These are phyloP conservation scores for Platanthera zijinensis DNA, from an alignment of 106 monocot genomes.

Conservation along the genomic window DNA sequence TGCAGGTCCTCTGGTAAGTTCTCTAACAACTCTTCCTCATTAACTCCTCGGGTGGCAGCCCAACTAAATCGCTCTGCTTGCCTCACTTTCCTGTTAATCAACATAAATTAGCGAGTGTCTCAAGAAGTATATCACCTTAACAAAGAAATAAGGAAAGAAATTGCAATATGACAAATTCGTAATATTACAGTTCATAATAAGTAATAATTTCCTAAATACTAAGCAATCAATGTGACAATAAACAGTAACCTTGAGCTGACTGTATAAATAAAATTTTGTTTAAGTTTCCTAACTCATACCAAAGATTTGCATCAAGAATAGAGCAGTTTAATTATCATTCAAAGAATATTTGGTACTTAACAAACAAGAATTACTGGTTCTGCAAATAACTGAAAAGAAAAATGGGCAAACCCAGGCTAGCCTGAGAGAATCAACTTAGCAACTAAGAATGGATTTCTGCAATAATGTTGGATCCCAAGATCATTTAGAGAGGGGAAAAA, in stretches of 20 bases:
- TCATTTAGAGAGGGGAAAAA: too few species aligned
- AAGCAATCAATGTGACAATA: not conserved
- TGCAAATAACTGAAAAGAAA: not conserved
- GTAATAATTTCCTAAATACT: not conserved
- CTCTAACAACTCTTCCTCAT: conserved; percentile 58
- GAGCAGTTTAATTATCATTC: not conserved
- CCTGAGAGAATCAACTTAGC: not conserved
- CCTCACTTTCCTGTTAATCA: conserved; percentile 41
- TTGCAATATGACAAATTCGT: not conserved
- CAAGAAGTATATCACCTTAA: not conserved
- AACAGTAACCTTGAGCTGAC: not conserved
- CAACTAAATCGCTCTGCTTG: conserved; percentile 71
- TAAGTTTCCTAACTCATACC: not conserved
- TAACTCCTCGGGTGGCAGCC: conserved; percentile 68
- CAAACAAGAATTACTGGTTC: not conserved
- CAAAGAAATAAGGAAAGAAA: not conserved
- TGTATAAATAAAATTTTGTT: not conserved
- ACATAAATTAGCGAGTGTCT: not conserved
- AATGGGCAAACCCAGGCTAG: not conserved
- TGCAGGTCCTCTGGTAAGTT: conserved; percentile 77
- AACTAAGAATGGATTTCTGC: not conserved
- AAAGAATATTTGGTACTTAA: not conserved
- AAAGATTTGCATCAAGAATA: not conserved
- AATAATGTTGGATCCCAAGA: too few species aligned
- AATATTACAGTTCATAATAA: not conserved